These are phyloP conservation scores for Bidens hawaiensis DNA, from an alignment of 140 eudicot genomes.

Conservation along the genomic window DNA sequence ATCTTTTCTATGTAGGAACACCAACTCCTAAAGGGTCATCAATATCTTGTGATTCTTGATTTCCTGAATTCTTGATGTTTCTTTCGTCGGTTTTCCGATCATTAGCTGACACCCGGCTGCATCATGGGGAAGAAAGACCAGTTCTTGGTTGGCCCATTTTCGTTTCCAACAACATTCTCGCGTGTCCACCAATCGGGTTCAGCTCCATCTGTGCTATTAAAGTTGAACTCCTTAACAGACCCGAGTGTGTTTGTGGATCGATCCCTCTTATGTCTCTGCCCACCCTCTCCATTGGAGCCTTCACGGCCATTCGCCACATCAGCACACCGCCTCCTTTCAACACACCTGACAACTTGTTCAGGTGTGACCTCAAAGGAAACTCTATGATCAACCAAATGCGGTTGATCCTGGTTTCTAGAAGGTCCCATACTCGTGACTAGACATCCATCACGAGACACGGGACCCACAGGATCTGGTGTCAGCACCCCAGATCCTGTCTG, in stretches of 20 bases:
- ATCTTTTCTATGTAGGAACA: conserved; percentile 23
- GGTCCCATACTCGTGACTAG: conserved; percentile 33
- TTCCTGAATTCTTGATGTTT: conserved; percentile 12
- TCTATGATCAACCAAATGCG: conserved; percentile 47
- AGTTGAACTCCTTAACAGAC: conserved; percentile 75
- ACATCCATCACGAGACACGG: conserved; percentile 27
- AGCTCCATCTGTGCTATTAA: conserved; percentile 57
- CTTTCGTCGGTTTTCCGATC: neutral
- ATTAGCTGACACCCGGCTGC: conserved; percentile 78
- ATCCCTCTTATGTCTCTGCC: conserved; percentile 44
- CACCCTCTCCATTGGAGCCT: conserved; percentile 15
- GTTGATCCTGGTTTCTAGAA: conserved; percentile 23
- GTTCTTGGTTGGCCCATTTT: conserved; percentile 42
- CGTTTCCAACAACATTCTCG: conserved; percentile 62
- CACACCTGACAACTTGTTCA: conserved; percentile 77
- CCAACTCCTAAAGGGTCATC: conserved; percentile 18
- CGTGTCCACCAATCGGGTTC: conserved; percentile 77
- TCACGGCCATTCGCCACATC: conserved; percentile 27
- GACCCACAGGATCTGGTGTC: conserved; percentile 50
- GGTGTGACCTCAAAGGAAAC: conserved; percentile 93
- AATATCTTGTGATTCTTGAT: conserved; percentile 13
- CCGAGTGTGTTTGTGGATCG: conserved; percentile 66
- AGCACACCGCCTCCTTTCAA: conserved; percentile 50
- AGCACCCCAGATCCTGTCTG: conserved; percentile 40
- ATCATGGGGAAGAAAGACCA: conserved; percentile 86